These are phyloP conservation scores for Phytophthora pistaciae DNA, from an alignment of 352 stramenopile species.

Conservation along the genomic window DNA sequence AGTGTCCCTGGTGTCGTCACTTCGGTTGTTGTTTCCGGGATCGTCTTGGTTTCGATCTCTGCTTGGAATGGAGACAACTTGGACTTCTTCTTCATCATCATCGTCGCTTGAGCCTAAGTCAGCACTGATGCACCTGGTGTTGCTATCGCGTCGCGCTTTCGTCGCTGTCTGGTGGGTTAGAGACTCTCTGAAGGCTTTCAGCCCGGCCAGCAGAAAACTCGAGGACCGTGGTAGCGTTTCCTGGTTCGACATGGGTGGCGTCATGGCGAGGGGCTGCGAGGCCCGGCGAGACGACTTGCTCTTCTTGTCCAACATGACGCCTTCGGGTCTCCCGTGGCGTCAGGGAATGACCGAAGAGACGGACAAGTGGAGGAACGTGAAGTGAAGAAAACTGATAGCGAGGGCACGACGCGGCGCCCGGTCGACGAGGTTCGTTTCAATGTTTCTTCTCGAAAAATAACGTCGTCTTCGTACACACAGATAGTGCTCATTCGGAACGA, in stretches of 20 bases:
- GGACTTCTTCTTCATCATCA: slow-evolving; percentile 1
- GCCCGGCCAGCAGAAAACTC: slow-evolving; percentile 32
- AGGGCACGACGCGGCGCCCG: slow-evolving; percentile 1
- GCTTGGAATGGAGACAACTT: slow-evolving; percentile 16
- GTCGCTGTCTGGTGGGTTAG: slow-evolving; percentile 6
- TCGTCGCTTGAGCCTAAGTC: slow-evolving; percentile 12
- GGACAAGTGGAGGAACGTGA: slow-evolving; percentile 12
- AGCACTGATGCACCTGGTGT: slow-evolving; percentile 26
- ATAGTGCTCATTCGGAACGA: slow-evolving; percentile 9
- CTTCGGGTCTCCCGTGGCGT: slow-evolving; percentile 7
- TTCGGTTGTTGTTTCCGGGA: slow-evolving; percentile 8
- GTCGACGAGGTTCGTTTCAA: slow-evolving; percentile 31
- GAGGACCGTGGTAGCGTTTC: slow-evolving; percentile 16
- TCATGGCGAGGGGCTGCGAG: slow-evolving; percentile 19
- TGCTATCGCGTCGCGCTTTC: slow-evolving; percentile 21
- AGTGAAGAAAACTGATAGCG: slow-evolving; percentile 27
- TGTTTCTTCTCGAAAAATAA: slow-evolving; percentile 25
- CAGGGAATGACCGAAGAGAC: slow-evolving; percentile 9
- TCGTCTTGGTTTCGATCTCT: neutral
- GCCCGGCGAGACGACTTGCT: slow-evolving; percentile 20
- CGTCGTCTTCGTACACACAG: neutral
- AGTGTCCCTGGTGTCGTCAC: slow-evolving; percentile 18
- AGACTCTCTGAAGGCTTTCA: slow-evolving; percentile 30
- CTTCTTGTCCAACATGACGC: slow-evolving; percentile 42
- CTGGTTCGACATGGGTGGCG: slow-evolving; percentile 11